Evolutionary conservation across 768 basidiomycete species (phyloP).

Genomic region (Russula foetens): DNA sequence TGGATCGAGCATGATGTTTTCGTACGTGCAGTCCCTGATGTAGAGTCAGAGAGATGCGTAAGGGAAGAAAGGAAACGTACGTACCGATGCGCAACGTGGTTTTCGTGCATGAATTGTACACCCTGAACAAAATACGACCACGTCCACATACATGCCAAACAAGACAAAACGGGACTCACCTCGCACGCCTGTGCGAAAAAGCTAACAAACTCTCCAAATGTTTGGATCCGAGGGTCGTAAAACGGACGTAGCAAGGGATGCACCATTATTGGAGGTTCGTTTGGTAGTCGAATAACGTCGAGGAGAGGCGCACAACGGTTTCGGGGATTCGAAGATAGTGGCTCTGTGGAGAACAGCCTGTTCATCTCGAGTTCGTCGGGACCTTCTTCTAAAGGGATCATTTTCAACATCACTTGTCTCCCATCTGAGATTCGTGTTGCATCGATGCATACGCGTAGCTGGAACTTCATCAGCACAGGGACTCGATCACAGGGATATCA

Average conservation of each 20-base stretch:
- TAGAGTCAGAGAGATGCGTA: too few species aligned
- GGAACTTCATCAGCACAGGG: background rate
- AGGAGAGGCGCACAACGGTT: conserved; percentile 23
- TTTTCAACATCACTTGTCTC: conserved; percentile 2
- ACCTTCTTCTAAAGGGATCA: background rate
- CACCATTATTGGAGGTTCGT: conserved; percentile 24
- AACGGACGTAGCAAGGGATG: conserved; percentile 27
- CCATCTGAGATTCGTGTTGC: conserved; percentile 12
- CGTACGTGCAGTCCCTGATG: background rate
- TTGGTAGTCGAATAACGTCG: conserved; percentile 22
- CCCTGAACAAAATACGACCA: background rate
- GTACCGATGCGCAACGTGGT: conserved; percentile 15
- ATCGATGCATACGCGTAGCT: conserved; percentile 1
- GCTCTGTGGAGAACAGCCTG: conserved; percentile 11
- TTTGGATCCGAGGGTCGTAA: conserved; percentile 27
- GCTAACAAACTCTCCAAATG: conserved; percentile 30
- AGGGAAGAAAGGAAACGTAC: too few species aligned
- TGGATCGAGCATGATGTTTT: conserved; percentile 15
- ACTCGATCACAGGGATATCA: background rate
- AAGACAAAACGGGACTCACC: conserved; percentile 16
- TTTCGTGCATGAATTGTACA: conserved; percentile 12
- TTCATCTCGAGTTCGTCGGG: conserved; percentile 8
- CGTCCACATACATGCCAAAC: background rate
- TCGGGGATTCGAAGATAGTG: conserved; percentile 20
- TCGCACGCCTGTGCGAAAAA: conserved; percentile 30